Conservation (phyloP, 139 green algal genomes). For the Coelastrella sp. region DNA sequence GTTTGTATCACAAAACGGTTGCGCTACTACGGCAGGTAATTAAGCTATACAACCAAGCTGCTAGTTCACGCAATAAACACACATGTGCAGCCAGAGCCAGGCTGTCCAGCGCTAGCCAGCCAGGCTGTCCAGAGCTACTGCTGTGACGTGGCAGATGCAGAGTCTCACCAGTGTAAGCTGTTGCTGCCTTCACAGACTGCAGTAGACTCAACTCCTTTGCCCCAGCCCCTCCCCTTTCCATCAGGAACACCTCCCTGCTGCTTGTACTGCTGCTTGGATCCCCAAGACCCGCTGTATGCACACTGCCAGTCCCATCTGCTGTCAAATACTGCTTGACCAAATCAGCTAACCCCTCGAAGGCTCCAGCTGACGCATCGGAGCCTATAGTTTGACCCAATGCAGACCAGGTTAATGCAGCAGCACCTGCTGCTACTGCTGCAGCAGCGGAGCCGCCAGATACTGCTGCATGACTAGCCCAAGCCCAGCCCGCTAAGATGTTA, state of each 20-base stretch:
- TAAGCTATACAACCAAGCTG: no score
- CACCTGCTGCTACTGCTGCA: slow-evolving; percentile 33
- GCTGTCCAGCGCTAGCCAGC: no score
- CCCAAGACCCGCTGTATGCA: not conserved
- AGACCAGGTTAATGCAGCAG: slow-evolving; percentile 34
- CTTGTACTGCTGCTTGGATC: slow-evolving; percentile 4
- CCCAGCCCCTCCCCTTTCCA: not conserved
- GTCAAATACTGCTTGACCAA: slow-evolving; percentile 19
- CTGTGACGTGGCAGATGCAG: no score
- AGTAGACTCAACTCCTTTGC: not conserved
- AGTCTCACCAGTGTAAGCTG: not conserved
- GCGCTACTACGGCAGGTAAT: no score
- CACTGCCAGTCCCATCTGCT: not conserved
- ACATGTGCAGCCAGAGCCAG: no score
- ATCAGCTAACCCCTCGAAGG: slow-evolving; percentile 13
- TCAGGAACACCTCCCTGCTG: not conserved
- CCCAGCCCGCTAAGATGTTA: slow-evolving; percentile 20
- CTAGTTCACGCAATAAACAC: no score
- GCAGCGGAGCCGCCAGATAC: slow-evolving; percentile 36
- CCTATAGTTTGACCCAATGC: slow-evolving; percentile 1
- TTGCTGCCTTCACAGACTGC: not conserved
- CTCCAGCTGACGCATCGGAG: not conserved
- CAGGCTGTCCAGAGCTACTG: no score
- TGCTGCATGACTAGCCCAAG: slow-evolving; percentile 27
- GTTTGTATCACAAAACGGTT: no score